phyloP scores from a whole-genome alignment of 1,284 basidiomycete species.

The Moesziomyces parantarcticus region DNA sequence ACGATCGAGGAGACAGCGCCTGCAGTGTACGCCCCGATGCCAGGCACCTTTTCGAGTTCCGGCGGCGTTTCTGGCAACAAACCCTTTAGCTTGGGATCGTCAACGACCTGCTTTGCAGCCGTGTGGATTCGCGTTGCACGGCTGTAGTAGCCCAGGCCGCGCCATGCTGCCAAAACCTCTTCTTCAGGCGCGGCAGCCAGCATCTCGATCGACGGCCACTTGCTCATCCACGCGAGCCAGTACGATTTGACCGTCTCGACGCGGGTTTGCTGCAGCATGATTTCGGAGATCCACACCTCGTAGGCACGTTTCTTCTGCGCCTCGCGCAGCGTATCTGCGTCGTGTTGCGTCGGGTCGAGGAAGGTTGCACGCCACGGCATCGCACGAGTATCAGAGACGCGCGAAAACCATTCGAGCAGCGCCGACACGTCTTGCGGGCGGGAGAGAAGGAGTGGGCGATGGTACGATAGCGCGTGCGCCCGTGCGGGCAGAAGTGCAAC shows the following conservation, averaged over 20 bases:
- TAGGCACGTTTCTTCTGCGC: slow-evolving; percentile 66
- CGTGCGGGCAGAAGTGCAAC: slow-evolving; percentile 17
- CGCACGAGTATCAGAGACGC: slow-evolving; percentile 74
- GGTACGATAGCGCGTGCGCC: slow-evolving; percentile 38
- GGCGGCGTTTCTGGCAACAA: slow-evolving; percentile 81
- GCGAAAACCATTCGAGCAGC: slow-evolving; percentile 75
- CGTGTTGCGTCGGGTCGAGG: slow-evolving; percentile 64
- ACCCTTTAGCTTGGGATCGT: slow-evolving; percentile 72
- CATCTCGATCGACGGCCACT: slow-evolving; percentile 70
- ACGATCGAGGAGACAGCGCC: slow-evolving; percentile 67
- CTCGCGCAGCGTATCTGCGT: slow-evolving; percentile 70
- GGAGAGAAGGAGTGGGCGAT: slow-evolving; percentile 51
- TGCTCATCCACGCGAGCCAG: slow-evolving; percentile 62
- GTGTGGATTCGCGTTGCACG: slow-evolving; percentile 63
- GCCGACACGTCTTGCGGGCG: slow-evolving; percentile 18
- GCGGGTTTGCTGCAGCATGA: slow-evolving; percentile 96
- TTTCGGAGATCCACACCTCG: slow-evolving; percentile 88
- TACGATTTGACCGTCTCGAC: slow-evolving; percentile 63
- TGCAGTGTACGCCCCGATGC: slow-evolving; percentile 87
- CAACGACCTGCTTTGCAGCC: slow-evolving; percentile 59
- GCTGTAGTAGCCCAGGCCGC: slow-evolving; percentile 65
- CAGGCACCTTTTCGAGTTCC: slow-evolving; percentile 86
- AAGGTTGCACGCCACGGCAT: slow-evolving; percentile 89
- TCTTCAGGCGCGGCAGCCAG: slow-evolving; percentile 76
- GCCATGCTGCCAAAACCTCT: slow-evolving; percentile 64